Evolutionary conservation across 2,329 filamentous ascomycete species (phyloP), one percentile per base, ranked within the genome.

Genomic region (Pseudofabraea citricarpa): DNA sequence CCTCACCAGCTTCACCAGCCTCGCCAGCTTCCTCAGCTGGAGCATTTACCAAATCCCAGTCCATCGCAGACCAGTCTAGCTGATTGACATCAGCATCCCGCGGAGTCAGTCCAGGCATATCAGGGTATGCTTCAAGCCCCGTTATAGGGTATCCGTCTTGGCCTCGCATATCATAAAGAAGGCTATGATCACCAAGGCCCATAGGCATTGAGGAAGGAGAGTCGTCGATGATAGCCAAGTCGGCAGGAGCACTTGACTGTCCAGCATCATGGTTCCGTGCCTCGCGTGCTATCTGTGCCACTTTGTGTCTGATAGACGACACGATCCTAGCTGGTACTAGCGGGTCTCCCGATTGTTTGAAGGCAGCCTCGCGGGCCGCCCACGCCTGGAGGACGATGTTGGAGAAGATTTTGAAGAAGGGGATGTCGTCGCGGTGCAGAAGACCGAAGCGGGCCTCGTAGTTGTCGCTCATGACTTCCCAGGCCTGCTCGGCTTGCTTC

Each of bases 1-100:
- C 13, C 8, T 27, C 13, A 27, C 24, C 24, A 27, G 24, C 24
- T 27, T 27, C 24, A 27, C 24, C 24, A 27, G 24, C 24, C 13
- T 27, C 24, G 13, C 24, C 24, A 12, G 9, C 9, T 15, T 4
- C 13, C 5, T 24, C 24, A 31, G 5, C 38, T 19, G 38, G 38
- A 7, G 9, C 16, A 37, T 36, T 15, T 3, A 27, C 32, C n/a
- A 46, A 44, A 44, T 44, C 49, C 60, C 59, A 63, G 26, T 60
- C 52, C 48, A 60, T 58, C 19, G 48, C 45, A 16, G 50, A 39
- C 57, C 56, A 62, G 38, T 61, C 51, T 24, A 59, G 33, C 6
- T 52, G 40, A 44, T 52, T 50, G 9, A 56, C 16, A 47, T 58
- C 54, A 39, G 56, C n/a, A 36, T 53, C 53, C 22, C 56, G 35